Base-by-base conservation (phyloP, 805 yeast genomes). In the Candida palmyrensis region DNA sequence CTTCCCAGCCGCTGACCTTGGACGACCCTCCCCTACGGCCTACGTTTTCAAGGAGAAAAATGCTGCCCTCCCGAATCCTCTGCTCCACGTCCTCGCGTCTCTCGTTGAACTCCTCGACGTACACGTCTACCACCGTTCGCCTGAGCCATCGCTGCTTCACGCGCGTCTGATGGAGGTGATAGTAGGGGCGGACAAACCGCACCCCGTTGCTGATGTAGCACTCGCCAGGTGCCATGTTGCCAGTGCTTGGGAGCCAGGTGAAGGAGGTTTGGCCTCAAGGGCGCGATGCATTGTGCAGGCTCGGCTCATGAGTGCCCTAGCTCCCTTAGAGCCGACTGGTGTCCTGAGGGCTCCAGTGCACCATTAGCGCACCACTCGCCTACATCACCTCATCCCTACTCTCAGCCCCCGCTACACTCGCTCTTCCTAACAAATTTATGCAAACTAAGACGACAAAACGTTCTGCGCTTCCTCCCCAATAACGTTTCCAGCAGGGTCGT, bases 401-500 rank as follows among this genome's bases (percentile, higher is more conserved):
- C n/a, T n/a, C n/a, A n/a, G n/a, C n/a, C n/a, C n/a, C n/a, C n/a
- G n/a, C n/a, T n/a, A n/a, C n/a, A n/a, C n/a, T n/a, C n/a, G n/a
- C n/a, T n/a, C n/a, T n/a, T n/a, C n/a, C n/a, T n/a, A n/a, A n/a
- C n/a, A n/a, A n/a, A n/a, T n/a, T n/a, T n/a, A n/a, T n/a, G n/a
- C n/a, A n/a, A n/a, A n/a, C n/a, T n/a, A n/a, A n/a, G n/a, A n/a
- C n/a, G n/a, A n/a, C n/a, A 43, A 32, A 6, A 71, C 75, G 33
- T 69, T 62, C 13, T 43, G 43, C n/a, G 38, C 38, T 26, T 52
- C 61, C 33, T 64, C 49, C 36, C 83, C 79, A 31, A 68, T 58
- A 33, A 69, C 51, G 61, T 87, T 87, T 47, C 96, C 96, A 24
- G 82, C 74, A 13, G 86, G 78, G 48, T 68, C 62, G 43, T 88